phyloP scores from a whole-genome alignment of 768 basidiomycete species.

The Auriscalpium orientale region DNA sequence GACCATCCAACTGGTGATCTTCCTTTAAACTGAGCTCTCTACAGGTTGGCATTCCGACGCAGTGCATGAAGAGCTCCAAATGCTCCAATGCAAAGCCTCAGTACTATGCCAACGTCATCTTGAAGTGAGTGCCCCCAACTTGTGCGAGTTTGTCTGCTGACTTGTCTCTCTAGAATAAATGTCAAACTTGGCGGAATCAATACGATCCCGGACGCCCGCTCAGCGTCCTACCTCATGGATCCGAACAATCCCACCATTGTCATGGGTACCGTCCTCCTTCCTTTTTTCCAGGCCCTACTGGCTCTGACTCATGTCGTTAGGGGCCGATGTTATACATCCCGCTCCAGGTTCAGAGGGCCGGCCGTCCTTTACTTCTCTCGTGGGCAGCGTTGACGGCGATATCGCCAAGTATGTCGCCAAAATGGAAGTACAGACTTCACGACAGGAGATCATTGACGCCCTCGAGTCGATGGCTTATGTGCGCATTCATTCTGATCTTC shows the following conservation, averaged over 20 bases:
- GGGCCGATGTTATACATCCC: conserved; percentile 81
- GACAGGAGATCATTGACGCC: conserved; percentile 73
- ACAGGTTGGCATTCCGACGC: conserved; percentile 70
- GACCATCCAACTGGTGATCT: neutral
- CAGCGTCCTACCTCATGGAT: conserved; percentile 59
- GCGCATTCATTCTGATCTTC: neutral
- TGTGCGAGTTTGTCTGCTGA: neutral
- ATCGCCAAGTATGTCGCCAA: conserved; percentile 64
- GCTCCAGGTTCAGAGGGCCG: conserved; percentile 71
- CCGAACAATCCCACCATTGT: conserved; percentile 70
- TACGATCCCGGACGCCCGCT: conserved; percentile 61
- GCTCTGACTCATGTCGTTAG: conserved; percentile 25
- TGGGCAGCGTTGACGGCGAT: conserved; percentile 72
- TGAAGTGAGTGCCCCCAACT: conserved; percentile 47
- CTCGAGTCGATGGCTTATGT: conserved; percentile 60
- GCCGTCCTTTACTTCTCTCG: conserved; percentile 76
- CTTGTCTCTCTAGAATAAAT: conserved; percentile 47
- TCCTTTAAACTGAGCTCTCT: neutral
- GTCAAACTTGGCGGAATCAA: conserved; percentile 84
- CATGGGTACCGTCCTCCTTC: conserved; percentile 43
- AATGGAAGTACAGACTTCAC: conserved; percentile 56
- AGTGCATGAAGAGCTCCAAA: conserved; percentile 65
- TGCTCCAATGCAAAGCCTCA: conserved; percentile 63
- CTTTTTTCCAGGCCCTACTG: neutral
- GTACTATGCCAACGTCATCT: conserved; percentile 73